These are phyloP conservation scores for Cladophialophora psammophila DNA, from an alignment of 2,329 filamentous ascomycete genomes.

Conservation along the genomic window DNA sequence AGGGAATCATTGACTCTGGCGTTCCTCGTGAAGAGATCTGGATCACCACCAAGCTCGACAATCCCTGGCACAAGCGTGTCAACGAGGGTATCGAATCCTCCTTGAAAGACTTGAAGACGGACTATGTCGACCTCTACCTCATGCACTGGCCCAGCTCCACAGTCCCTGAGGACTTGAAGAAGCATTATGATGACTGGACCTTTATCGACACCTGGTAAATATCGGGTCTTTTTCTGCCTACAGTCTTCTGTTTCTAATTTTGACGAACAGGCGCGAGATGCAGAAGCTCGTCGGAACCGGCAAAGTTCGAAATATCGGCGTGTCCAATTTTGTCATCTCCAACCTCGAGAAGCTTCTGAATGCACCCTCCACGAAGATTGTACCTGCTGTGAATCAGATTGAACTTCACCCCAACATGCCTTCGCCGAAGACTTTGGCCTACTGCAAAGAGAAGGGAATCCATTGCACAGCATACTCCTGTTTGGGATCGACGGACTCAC, in stretches of 20 bases:
- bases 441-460: constrained; percentile 75
- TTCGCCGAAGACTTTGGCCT: constrained; percentile 78
- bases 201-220: constrained; percentile 76
- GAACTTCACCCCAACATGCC: constrained; percentile 83
- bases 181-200: constrained; percentile 79
- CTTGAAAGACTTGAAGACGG: constrained; percentile 66
- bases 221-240: background rate
- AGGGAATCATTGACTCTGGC: constrained; percentile 69
- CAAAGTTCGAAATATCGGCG: constrained; percentile 81
- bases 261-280: constrained; percentile 41
- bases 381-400: constrained; percentile 74
- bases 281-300: constrained; percentile 56
- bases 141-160: constrained; percentile 62
- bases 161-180: constrained; percentile 49
- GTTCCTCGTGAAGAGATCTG: constrained; percentile 72
- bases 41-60: constrained; percentile 83
- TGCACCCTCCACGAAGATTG: constrained; percentile 68
- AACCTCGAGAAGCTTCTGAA: constrained; percentile 80
- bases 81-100: constrained; percentile 68
- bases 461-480: constrained; percentile 72
- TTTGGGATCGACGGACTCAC: constrained; percentile 74
- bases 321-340: constrained; percentile 84
- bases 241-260: constrained; percentile 49
- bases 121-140: constrained; percentile 74
- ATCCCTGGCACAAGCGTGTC: constrained; percentile 74